phyloP scores from a whole-genome alignment of 345 rosid species.

The Hypericum perforatum region DNA sequence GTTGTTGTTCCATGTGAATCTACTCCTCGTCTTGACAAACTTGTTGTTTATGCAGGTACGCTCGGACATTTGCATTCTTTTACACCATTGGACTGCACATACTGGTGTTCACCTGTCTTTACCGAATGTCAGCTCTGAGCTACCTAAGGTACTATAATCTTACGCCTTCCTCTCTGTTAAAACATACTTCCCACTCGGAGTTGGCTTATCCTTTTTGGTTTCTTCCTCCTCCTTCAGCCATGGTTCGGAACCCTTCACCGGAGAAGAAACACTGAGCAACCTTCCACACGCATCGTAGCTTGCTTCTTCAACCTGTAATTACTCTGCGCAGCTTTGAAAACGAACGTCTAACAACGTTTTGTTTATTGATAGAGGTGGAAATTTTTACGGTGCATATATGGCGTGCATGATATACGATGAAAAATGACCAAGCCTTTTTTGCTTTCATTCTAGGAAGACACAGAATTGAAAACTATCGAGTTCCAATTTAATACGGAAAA shows the following conservation, averaged over 20 bases:
- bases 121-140: constrained; percentile 93
- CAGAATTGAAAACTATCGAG: no score
- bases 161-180: neutral
- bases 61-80: constrained; percentile 87
- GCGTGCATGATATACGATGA: no score
- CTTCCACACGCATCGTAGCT: constrained; percentile 60
- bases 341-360: no score
- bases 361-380: no score
- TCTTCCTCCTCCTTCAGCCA: constrained; percentile 36
- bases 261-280: constrained; percentile 34
- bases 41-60: constrained; percentile 47
- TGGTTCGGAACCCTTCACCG: constrained; percentile 48
- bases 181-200: neutral
- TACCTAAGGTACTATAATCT: constrained; percentile 50
- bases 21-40: neutral
- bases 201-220: neutral
- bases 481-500: no score
- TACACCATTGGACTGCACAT: constrained; percentile 83
- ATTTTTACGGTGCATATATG: no score
- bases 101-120: constrained; percentile 85
- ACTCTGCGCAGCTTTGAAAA: no score
- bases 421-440: no score
- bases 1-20: no score
- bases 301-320: neutral
- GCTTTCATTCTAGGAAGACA: no score